Conservation (phyloP, 495 filamentous ascomycete genomes). For the Penicillium herquei region DNA sequence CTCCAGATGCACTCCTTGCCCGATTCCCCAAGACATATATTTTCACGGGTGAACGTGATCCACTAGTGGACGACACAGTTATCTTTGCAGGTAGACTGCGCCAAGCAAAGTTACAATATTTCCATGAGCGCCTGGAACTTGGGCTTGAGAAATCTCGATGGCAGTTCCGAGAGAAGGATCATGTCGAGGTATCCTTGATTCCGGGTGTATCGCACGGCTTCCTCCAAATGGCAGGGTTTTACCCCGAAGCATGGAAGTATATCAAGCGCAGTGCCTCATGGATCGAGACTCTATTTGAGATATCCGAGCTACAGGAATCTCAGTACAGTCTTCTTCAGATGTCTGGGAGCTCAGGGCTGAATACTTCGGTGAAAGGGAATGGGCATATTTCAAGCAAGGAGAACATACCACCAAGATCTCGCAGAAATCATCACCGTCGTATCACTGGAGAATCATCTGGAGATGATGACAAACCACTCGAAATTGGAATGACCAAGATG, state of each 20-base stretch:
- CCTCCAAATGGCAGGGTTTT: slow-evolving; percentile 81
- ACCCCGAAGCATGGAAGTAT: slow-evolving; percentile 81
- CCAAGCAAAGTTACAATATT: slow-evolving; percentile 72
- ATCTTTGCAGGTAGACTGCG: slow-evolving; percentile 88
- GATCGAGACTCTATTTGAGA: slow-evolving; percentile 70
- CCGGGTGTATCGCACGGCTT: slow-evolving; percentile 92
- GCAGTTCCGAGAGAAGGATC: slow-evolving; percentile 70
- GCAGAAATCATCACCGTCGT: slow-evolving; percentile 34
- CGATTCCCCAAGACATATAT: slow-evolving; percentile 90
- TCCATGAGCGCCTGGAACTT: slow-evolving; percentile 59
- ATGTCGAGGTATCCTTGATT: slow-evolving; percentile 78
- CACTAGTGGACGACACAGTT: slow-evolving; percentile 92
- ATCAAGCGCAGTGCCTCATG: slow-evolving; percentile 72
- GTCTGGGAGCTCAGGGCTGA: slow-evolving; percentile 2
- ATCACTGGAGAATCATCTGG: slow-evolving; percentile 63
- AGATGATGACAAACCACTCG: slow-evolving; percentile 75
- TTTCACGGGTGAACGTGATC: slow-evolving; percentile 91
- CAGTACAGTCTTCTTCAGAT: slow-evolving; percentile 21
- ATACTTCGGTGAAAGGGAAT: slow-evolving; percentile 1
- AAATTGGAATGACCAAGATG: slow-evolving; percentile 63
- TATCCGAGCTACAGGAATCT: slow-evolving; percentile 39
- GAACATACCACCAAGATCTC: neutral
- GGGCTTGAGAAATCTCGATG: slow-evolving; percentile 52
- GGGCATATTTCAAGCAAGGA: neutral
- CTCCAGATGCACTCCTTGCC: slow-evolving; percentile 77